A percentile compares a stretch with the other conserved stretches of the same genome.
These are phyloP conservation scores for Mortierella sp. DNA, from an alignment of 371 early-diverging fungal genomes.

Conservation along the genomic window DNA sequence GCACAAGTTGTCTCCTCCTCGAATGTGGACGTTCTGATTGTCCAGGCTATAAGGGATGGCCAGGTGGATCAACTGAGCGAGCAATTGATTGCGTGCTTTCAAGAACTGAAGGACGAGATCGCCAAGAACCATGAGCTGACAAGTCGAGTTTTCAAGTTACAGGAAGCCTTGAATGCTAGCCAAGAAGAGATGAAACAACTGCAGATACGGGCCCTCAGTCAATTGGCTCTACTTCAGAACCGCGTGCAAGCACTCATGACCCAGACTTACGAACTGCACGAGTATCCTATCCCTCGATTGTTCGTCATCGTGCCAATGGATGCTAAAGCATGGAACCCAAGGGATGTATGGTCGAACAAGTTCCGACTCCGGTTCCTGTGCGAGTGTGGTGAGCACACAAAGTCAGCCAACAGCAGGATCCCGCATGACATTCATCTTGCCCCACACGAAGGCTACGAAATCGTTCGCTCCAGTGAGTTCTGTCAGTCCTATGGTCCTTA, in stretches of 20 bases:
- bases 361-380: conserved; percentile 34
- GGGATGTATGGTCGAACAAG: neutral
- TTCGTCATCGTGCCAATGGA: neutral
- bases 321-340: neutral
- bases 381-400: conserved; percentile 42
- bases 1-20: too few species aligned
- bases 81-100: too few species aligned
- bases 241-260: neutral
- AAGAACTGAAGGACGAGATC: too few species aligned
- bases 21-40: too few species aligned
- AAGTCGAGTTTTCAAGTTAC: too few species aligned
- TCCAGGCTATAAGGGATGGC: too few species aligned
- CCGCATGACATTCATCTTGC: conserved; percentile 34
- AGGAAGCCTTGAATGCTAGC: too few species aligned
- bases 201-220: neutral
- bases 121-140: too few species aligned
- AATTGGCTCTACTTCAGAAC: neutral
- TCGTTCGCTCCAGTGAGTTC: conserved; percentile 17
- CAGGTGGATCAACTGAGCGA: too few species aligned
- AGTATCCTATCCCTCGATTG: neutral
- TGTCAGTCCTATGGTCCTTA: conserved; percentile 19
- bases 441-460: conserved; percentile 20
- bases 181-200: neutral
- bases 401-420: conserved; percentile 3
- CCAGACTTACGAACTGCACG: conserved; percentile 1